Evolutionary conservation across 2,329 filamentous ascomycete species (phyloP).

Genomic region (Calcarisporium arbuscula): DNA sequence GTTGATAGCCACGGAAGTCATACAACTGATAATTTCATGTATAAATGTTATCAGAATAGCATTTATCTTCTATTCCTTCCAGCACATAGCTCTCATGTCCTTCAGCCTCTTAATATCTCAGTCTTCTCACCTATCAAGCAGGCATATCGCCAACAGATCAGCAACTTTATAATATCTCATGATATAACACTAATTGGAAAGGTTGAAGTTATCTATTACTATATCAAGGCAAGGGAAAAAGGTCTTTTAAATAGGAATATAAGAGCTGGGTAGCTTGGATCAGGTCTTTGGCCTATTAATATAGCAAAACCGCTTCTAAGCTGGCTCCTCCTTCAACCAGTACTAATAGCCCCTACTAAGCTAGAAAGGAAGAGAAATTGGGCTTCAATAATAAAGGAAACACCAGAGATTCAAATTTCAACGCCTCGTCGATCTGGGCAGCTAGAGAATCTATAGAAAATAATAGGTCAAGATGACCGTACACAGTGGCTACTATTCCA

Average conservation of each 20-base stretch:
- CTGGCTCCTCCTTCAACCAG: not conserved
- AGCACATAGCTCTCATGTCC: conserved; percentile 1
- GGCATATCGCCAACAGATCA: not conserved
- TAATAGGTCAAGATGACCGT: too few relatives aligned
- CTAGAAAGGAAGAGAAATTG: too few relatives aligned
- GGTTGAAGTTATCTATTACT: not conserved
- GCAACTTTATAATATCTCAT: not conserved
- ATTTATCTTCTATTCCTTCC: conserved; percentile 2
- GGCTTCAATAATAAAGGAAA: too few relatives aligned
- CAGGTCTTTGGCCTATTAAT: conserved; percentile 1
- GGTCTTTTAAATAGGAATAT: not conserved
- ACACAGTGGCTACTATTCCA: too few relatives aligned
- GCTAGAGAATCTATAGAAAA: too few relatives aligned
- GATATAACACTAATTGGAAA: conserved; percentile 2
- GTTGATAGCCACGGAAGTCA: conserved; percentile 5
- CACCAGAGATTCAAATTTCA: too few relatives aligned
- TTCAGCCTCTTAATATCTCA: conserved; percentile 5
- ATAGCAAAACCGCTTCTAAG: not conserved
- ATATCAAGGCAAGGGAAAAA: not conserved
- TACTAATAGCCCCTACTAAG: too few relatives aligned
- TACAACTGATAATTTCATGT: conserved; percentile 2
- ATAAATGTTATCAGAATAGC: conserved; percentile 2
- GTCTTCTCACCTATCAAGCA: conserved; percentile 1
- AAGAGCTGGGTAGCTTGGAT: not conserved
- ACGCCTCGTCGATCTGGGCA: too few relatives aligned